Base-by-base conservation (phyloP, 768 basidiomycete genomes). In the Psilocybe cyanescens region DNA sequence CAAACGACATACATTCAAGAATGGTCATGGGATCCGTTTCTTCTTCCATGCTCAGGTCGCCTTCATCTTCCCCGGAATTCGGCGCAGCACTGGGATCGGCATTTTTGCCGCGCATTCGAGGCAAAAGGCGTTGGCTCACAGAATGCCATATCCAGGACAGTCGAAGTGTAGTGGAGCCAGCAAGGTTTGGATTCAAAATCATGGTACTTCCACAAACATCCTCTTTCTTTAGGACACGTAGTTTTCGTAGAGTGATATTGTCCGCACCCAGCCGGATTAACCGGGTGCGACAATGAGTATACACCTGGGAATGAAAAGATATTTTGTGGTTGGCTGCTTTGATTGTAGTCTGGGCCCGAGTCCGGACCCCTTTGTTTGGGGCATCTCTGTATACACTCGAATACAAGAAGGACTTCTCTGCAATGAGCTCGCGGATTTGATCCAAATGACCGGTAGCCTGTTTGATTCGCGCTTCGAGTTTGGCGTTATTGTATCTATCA, bases 81-180 rank as follows among this genome's bases (percentile, higher is more conserved):
- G 29, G 28, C 44, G 2, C 12, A 16, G 29, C 35, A 24, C 16
- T 24, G 4, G 46, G 8, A 5, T 17, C 50, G 44, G 30, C n/a
- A 8, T 6, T 28, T 28, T 9, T 2, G 12, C 19, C 3, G 45
- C 30, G 8, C 28, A 53, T n/a, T 14, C 11, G 12, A 0, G 41
- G 33, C 7, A 24, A 17, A 1, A 54, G 19, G 1, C 55, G 17
- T 7, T 30, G 8, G 6, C 31, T 44, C 2, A 61, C 48, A 1
- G 60, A 56, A 2, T 64, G 39, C 65, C 67, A 68, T 9, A 67
- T 66, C 68, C 65, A 66, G 0, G 63, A 63, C 0, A 67, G 17
- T 19, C 19, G n/a, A 19, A 19, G 8, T 33, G 39, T 3, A 65
- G 60, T 65, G 9, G 65, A 65, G 1, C 68, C 68, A 0, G 57